A percentile compares a stretch with the other conserved stretches of the same genome.
phyloP scores from a whole-genome alignment of 768 basidiomycete genomes.

The Sporobolomyces phaffii region DNA sequence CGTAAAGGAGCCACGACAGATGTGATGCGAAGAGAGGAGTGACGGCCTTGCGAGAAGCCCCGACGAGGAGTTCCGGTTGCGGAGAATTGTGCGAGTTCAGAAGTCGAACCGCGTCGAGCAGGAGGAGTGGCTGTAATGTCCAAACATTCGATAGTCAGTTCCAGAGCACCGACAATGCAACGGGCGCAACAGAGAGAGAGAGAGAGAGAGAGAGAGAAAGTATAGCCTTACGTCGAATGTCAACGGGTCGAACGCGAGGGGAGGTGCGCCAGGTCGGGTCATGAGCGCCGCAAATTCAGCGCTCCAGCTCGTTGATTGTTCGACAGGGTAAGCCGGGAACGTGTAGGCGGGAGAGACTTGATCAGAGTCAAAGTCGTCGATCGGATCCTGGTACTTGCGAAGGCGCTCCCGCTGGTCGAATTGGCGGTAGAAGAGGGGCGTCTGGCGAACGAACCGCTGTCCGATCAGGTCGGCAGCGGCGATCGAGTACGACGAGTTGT shows the following conservation, averaged over 20 bases:
- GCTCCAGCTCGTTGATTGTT: conserved; percentile 11
- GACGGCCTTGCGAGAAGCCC: conserved; percentile 9
- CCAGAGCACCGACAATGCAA: not conserved
- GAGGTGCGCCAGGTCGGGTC: not conserved
- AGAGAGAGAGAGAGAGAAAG: too few relatives aligned
- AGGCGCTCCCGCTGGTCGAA: conserved; percentile 22
- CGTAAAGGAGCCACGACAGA: conserved; percentile 38
- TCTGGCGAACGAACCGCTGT: conserved; percentile 34
- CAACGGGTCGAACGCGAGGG: conserved; percentile 31
- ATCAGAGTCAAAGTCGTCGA: not conserved
- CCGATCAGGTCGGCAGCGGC: conserved; percentile 28
- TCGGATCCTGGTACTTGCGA: conserved; percentile 2
- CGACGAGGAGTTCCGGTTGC: not conserved
- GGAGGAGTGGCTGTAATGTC: conserved; percentile 31
- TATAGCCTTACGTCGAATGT: conserved; percentile 30
- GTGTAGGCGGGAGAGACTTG: conserved; percentile 25
- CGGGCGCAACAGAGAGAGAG: too few relatives aligned
- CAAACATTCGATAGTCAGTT: not conserved
- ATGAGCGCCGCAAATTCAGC: conserved; percentile 2
- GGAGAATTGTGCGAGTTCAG: conserved; percentile 25
- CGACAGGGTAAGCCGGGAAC: conserved; percentile 29
- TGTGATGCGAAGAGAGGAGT: conserved; percentile 30
- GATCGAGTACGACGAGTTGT: conserved; percentile 26
- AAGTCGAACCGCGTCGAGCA: conserved; percentile 40
- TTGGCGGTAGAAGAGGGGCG: conserved; percentile 24